Evolutionary conservation across 495 filamentous ascomycete species (phyloP).

Genomic region (Penicillium bialowiezense): DNA sequence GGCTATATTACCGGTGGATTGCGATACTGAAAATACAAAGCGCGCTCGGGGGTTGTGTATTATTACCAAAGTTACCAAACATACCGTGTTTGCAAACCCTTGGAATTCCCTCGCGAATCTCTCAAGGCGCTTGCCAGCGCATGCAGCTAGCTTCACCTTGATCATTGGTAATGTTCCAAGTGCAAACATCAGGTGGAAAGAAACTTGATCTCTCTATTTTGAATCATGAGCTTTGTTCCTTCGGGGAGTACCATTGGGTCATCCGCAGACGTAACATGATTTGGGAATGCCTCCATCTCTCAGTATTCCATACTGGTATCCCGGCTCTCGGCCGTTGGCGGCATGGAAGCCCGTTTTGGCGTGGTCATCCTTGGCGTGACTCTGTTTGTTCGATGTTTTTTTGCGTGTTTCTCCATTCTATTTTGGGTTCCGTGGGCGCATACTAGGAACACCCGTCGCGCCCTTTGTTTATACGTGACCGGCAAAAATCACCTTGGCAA

Average conservation of each 20-base stretch:
- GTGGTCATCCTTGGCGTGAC: not conserved
- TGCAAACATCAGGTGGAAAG: not conserved
- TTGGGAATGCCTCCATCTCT: not conserved
- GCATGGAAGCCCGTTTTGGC: not conserved
- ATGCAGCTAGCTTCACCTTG: not conserved
- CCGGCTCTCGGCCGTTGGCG: not conserved
- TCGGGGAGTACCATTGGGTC: slow-evolving; percentile 14
- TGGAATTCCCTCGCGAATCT: not conserved
- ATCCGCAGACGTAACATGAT: slow-evolving; percentile 7
- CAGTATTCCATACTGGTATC: not conserved
- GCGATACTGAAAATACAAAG: not conserved
- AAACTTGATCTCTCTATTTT: too few relatives aligned
- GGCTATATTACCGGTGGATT: not conserved
- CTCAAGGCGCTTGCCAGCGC: slow-evolving; percentile 18
- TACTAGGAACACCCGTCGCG: not conserved
- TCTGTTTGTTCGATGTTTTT: too few relatives aligned
- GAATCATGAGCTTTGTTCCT: not conserved
- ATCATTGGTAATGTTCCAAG: slow-evolving; percentile 13
- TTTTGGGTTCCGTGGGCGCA: not conserved
- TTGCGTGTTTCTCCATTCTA: not conserved
- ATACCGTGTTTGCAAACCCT: not conserved
- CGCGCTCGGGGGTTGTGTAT: not conserved
- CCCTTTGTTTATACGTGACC: not conserved
- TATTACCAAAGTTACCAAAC: not conserved
- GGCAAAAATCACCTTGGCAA: slow-evolving; percentile 1